phyloP scores from a whole-genome alignment of 257 asterid genomes.

The Ballota nigra region DNA sequence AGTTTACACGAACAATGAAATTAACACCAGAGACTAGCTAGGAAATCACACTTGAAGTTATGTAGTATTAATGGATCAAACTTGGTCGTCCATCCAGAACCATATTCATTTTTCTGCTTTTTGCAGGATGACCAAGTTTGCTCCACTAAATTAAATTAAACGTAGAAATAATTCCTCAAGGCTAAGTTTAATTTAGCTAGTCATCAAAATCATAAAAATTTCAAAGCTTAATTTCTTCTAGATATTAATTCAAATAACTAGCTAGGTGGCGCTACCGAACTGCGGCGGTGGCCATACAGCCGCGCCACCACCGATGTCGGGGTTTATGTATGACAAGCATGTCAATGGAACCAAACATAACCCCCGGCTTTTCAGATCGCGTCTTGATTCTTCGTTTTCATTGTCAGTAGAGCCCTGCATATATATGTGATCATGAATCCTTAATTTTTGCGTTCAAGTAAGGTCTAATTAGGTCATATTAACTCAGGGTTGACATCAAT shows the following conservation, averaged over 20 bases:
- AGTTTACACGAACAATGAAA: slow-evolving; percentile 20
- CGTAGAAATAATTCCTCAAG: not conserved
- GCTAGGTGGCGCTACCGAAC: slow-evolving; percentile 53
- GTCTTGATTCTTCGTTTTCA: slow-evolving; percentile 43
- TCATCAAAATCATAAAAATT: slow-evolving; percentile 20
- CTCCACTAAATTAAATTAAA: slow-evolving; percentile 48
- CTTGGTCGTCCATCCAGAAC: slow-evolving; percentile 83
- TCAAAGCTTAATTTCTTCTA: not conserved
- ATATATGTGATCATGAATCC: not conserved
- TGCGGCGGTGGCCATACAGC: slow-evolving; percentile 71
- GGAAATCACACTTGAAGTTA: slow-evolving; percentile 18
- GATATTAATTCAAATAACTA: not conserved
- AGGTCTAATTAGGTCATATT: not conserved
- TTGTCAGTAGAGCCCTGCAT: slow-evolving; percentile 9
- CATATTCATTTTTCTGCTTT: not conserved
- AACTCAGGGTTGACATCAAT: too few relatives aligned
- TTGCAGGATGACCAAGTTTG: slow-evolving; percentile 80
- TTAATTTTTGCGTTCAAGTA: not conserved
- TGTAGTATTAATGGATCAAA: slow-evolving; percentile 64
- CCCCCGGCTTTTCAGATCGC: slow-evolving; percentile 74
- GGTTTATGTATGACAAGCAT: slow-evolving; percentile 64
- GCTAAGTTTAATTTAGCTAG: slow-evolving; percentile 10
- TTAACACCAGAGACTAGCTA: slow-evolving; percentile 5
- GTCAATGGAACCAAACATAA: slow-evolving; percentile 80
- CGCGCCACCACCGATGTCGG: slow-evolving; percentile 55